phyloP scores from a whole-genome alignment of 257 asterid species.

The Solanum chilense region DNA sequence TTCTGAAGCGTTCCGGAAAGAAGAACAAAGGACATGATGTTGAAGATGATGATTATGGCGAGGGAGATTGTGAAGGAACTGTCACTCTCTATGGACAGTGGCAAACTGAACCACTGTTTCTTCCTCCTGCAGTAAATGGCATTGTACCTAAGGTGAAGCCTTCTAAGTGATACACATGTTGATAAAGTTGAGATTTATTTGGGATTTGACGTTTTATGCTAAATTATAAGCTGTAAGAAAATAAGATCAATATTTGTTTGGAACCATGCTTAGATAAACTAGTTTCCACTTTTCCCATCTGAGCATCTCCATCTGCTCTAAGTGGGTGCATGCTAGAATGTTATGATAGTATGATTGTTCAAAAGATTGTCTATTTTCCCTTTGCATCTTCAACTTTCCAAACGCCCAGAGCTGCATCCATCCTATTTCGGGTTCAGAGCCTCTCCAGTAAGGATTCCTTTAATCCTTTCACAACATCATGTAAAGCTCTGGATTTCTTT shows the following conservation, averaged over 20 bases:
- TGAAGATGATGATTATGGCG: constrained; percentile 36
- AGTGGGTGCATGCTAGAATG: neutral
- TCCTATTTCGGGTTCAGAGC: neutral
- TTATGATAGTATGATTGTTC: neutral
- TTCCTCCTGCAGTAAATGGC: constrained; percentile 82
- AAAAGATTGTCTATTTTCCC: neutral
- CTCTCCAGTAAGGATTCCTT: neutral
- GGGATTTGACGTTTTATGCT: neutral
- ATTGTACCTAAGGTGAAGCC: constrained; percentile 79
- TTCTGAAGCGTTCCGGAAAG: constrained; percentile 50
- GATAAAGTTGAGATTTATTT: neutral
- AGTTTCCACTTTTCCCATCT: neutral
- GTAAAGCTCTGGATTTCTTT: neutral
- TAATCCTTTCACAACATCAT: neutral
- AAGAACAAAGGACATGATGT: constrained; percentile 29
- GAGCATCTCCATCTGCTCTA: neutral
- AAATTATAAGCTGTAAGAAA: neutral
- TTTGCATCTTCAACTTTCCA: neutral
- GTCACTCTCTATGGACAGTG: constrained; percentile 72
- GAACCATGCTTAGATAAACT: neutral
- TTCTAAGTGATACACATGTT: neutral
- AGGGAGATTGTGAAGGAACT: constrained; percentile 29
- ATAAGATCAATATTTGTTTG: neutral
- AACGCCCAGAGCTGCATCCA: neutral
- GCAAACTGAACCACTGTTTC: constrained; percentile 79